Evolutionary conservation across 352 stramenopile species (phyloP), one percentile per base, ranked within the genome.

Genomic region (Globisporangium radiosum): DNA sequence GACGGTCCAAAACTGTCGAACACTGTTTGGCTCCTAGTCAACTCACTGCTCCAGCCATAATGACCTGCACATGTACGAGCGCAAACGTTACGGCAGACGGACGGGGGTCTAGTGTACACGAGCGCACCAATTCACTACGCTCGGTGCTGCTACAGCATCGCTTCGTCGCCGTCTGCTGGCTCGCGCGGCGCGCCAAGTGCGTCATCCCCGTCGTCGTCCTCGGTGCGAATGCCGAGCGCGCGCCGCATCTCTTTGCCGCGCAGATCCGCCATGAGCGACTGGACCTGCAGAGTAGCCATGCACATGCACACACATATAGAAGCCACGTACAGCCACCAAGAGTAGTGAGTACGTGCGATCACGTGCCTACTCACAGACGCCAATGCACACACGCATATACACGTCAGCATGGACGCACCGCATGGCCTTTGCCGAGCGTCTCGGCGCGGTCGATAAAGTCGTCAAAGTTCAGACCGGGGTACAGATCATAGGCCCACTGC

Each of bases 401-500:
- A 37, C 25, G 6, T 47, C 10, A 43, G 17, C 5, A 9, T 10
- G 14, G 8, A 57, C 64, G 54, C 13, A 78, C 71, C 19, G 45
- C 62, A 25, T 86, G 77, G 5, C 66, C 69, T 47, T 88, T 88
- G 15, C 77, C 76, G 9, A 92, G 51, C 19, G 58, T 60, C 60
- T 92, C 81, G 5, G 79, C 64, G 11, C 81, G 69, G 9, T 90
- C 81, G 33, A 90, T 62, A 56, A 94, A 90, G 62, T 94, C 81
- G 42, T 92, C 84, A 63, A 94, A 87, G 49, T 89, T 83, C n/a
- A 92, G 71, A 0, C 80, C 81, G 15, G 84, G 81, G 55, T 88
- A 91, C 43, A 94, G 68, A 50, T 92, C 84, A 60, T 85, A 94
- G 11, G 84, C 84, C 84, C 84, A 94, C 56, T 94, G 79, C 56